phyloP scores from a whole-genome alignment of 768 basidiomycete species.

The Jaapia argillacea region DNA sequence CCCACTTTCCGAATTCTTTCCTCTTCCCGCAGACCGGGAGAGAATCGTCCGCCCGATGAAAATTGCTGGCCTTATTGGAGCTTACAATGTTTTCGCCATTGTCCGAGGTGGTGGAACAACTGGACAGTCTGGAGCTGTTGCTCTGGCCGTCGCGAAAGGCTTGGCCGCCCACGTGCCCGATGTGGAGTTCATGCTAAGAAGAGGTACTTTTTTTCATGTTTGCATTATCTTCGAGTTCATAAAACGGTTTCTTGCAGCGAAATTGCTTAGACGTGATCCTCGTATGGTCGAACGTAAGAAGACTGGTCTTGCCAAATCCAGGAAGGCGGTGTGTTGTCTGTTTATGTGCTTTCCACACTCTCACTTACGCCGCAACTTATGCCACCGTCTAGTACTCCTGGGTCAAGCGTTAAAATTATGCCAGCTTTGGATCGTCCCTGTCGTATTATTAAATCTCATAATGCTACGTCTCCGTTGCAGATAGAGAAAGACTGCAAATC shows the following conservation, averaged over 20 bases:
- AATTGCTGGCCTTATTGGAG: constrained; percentile 74
- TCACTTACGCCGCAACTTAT: too few species aligned
- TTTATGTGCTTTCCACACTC: too few species aligned
- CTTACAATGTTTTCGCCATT: constrained; percentile 58
- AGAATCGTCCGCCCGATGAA: constrained; percentile 75
- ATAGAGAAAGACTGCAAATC: too few species aligned
- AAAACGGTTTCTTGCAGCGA: constrained; percentile 38
- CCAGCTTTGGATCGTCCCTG: too few species aligned
- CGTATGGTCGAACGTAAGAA: constrained; percentile 99
- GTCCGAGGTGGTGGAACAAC: constrained; percentile 82
- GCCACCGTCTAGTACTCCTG: too few species aligned
- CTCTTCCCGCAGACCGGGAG: constrained; percentile 66
- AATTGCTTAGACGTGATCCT: constrained; percentile 82
- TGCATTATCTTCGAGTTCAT: constrained; percentile 1
- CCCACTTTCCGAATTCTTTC: constrained; percentile 74
- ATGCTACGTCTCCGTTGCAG: too few species aligned
- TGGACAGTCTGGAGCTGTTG: constrained; percentile 85
- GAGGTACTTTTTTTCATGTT: constrained; percentile 40
- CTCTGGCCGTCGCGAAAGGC: constrained; percentile 67
- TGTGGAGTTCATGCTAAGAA: constrained; percentile 52
- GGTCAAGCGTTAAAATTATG: too few species aligned
- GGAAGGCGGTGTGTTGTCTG: constrained; percentile 68
- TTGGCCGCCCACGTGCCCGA: constrained; percentile 63
- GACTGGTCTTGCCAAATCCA: constrained; percentile 84
- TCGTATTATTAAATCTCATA: too few species aligned